phyloP scores from a whole-genome alignment of 306 rosid species.

The Rosa lucieae region DNA sequence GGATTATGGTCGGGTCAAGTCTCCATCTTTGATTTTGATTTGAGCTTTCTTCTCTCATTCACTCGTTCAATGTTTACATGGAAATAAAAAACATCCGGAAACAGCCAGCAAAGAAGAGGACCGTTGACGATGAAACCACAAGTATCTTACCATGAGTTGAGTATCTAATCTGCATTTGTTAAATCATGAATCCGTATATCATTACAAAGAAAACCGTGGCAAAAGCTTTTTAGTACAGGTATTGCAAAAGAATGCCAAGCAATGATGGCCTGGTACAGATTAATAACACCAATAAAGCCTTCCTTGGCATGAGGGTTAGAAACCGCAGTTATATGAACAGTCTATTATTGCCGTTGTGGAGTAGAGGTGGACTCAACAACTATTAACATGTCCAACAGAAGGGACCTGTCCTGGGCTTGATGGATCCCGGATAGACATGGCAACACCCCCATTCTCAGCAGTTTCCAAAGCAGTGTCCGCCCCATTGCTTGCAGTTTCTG shows the following conservation, averaged over 20 bases:
- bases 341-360: conserved; percentile 40
- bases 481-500: conserved; percentile 55
- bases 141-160: neutral
- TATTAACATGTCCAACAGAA: conserved; percentile 30
- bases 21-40: neutral
- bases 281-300: conserved; percentile 28
- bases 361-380: conserved; percentile 43
- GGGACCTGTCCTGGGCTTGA: conserved; percentile 36
- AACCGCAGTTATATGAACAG: conserved; percentile 28
- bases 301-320: conserved; percentile 45
- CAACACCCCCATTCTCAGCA: conserved; percentile 54
- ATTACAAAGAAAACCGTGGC: conserved; percentile 40
- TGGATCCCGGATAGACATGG: conserved; percentile 29
- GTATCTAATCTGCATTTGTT: conserved; percentile 8
- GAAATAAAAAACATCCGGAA: neutral
- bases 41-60: neutral
- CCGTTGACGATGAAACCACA: neutral
- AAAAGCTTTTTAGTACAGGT: conserved; percentile 17
- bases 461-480: conserved; percentile 46
- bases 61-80: neutral
- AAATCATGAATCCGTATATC: conserved; percentile 29
- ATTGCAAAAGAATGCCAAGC: conserved; percentile 11
- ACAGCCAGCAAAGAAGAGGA: neutral
- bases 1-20: neutral
- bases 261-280: conserved; percentile 34